Evolutionary conservation across 805 yeast species (phyloP).

Genomic region (Starmerella asiatica): DNA sequence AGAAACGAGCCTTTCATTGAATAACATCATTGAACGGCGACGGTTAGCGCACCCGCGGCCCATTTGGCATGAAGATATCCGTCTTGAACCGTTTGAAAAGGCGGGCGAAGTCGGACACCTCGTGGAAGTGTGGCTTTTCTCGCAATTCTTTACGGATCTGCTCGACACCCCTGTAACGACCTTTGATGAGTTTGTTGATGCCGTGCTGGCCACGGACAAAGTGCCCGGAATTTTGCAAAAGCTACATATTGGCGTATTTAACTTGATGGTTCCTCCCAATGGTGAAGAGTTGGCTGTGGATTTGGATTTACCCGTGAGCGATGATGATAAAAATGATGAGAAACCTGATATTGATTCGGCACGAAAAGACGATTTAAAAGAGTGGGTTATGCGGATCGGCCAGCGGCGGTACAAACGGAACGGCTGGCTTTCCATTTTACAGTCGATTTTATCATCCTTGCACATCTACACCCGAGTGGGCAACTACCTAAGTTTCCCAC

Average conservation of each 20-base stretch:
- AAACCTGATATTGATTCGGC: constrained; percentile 17
- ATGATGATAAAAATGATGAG: constrained; percentile 16
- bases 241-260: constrained; percentile 51
- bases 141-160: constrained; percentile 55
- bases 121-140: constrained; percentile 60
- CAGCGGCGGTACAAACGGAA: constrained; percentile 70
- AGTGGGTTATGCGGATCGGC: constrained; percentile 67
- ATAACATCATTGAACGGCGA: constrained; percentile 2
- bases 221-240: constrained; percentile 38
- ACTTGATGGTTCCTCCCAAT: constrained; percentile 38
- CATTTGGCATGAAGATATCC: constrained; percentile 15
- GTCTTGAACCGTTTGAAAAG: constrained; percentile 7
- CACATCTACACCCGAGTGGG: constrained; percentile 41
- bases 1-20: constrained; percentile 5
- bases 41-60: constrained; percentile 16
- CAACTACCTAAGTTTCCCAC: constrained; percentile 45
- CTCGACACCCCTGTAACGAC: constrained; percentile 52
- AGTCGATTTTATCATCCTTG: constrained; percentile 56
- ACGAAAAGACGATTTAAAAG: constrained; percentile 5
- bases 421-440: constrained; percentile 64
- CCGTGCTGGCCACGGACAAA: constrained; percentile 31
- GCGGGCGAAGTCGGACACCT: constrained; percentile 19
- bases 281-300: constrained; percentile 29
- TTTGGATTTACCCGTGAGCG: constrained; percentile 26
- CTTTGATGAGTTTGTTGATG: constrained; percentile 61